Percentiles rank a stretch among this genome's conserved stretches.
Conservation (phyloP, 495 filamentous ascomycete species). For the Penicillium samsonianum region DNA sequence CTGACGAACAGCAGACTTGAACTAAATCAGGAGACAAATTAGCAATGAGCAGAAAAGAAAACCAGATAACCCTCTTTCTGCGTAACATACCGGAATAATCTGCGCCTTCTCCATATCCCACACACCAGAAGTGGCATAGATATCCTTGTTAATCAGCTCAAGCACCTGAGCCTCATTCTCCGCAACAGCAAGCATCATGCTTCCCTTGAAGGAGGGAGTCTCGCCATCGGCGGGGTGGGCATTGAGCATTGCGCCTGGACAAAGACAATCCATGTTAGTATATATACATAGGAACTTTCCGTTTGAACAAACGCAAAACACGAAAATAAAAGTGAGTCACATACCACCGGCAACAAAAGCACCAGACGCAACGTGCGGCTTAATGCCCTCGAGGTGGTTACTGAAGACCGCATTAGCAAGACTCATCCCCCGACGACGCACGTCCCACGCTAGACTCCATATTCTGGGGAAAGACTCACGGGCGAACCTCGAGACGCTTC, state of each 20-base stretch:
- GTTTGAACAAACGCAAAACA: neutral
- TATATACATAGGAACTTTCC: neutral
- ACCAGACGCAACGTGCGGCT: constrained; percentile 37
- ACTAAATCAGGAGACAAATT: constrained; percentile 28
- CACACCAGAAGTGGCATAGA: constrained; percentile 68
- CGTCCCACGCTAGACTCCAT: neutral
- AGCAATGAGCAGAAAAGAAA: constrained; percentile 5
- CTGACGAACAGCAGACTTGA: constrained; percentile 42
- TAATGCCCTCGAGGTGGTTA: constrained; percentile 37
- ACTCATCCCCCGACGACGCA: neutral
- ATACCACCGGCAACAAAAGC: constrained; percentile 41
- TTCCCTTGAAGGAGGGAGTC: constrained; percentile 66
- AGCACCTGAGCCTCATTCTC: constrained; percentile 68
- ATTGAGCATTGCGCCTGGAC: constrained; percentile 69
- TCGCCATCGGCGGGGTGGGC: constrained; percentile 64
- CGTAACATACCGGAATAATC: constrained; percentile 46
- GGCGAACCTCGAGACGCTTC: constrained; percentile 70
- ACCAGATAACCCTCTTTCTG: neutral
- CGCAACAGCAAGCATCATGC: constrained; percentile 62
- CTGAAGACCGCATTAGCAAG: constrained; percentile 17
- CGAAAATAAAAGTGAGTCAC: constrained; percentile 15
- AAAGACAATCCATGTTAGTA: neutral
- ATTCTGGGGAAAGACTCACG: constrained; percentile 51
- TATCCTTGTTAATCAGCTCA: constrained; percentile 66
- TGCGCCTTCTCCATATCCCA: constrained; percentile 82